Base-by-base conservation (phyloP, 2,329 filamentous ascomycete species). In the Ascocoryne sarcoides region DNA sequence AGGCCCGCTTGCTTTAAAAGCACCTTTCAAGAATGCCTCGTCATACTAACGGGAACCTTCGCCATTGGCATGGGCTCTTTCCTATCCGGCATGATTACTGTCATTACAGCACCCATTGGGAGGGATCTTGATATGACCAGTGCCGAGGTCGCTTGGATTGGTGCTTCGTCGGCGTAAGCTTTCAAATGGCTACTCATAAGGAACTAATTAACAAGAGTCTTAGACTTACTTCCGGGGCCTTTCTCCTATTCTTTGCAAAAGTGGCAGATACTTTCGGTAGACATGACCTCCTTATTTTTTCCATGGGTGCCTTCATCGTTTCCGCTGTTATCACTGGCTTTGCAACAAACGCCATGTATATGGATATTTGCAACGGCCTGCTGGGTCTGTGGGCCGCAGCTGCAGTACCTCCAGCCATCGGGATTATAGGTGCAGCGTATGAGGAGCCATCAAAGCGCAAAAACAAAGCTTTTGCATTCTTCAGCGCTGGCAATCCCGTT, bases 111-210 rank as follows among this genome's bases (percentile, higher is more conserved):
- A 1, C 73, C 73, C 37, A 77, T 82, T 35, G 76, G 71, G 2
- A 55, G 60, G 10, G 74, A 80, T 45, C 58, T 83, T 40, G 54
- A 65, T 29, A 83, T 84, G 79, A 74, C 69, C 2, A 76, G 73
- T 38, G 76, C 76, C 1, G 69, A 84, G 53, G 73, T 83, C 30
- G 79, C 78, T 2, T 83, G 79, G 79, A 76, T 82, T 43, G 70
- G 66, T 41, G 76, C 76, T 10, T 69, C 77, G 17, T 67, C 71
- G 26, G 71, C 73, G 62, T 72, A 59, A 34, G 62, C 32, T 23
- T 8, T n/a, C n/a, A n/a, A n/a, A n/a, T n/a, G n/a, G n/a, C n/a
- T n/a, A n/a, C n/a, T n/a, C n/a, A n/a, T n/a, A 16, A n/a, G 14
- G 4, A 8, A 10, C 31, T 39, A 10, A 23, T 26, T 10, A 10